Evolutionary conservation across 148 eudicot genomes (phyloP).

Genomic region (Polygonum aviculare): DNA sequence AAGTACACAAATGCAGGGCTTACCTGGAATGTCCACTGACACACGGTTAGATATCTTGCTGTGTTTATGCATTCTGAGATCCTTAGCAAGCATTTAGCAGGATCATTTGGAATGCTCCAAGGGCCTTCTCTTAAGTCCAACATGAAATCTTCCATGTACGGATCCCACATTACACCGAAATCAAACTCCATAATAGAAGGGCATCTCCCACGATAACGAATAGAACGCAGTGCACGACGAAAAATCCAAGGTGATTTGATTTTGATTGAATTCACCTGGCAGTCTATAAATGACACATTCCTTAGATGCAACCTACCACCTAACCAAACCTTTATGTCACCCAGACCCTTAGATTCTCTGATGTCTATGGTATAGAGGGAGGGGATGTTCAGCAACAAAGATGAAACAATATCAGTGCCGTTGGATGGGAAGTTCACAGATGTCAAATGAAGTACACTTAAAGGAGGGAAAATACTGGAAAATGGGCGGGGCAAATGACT

Average conservation of each 20-base stretch:
- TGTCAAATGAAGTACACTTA: slow-evolving; percentile 12
- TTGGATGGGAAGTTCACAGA: slow-evolving; percentile 8
- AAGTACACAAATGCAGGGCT: no score
- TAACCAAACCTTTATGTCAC: not conserved
- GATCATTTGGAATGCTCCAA: not conserved
- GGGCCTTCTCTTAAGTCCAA: slow-evolving; percentile 14
- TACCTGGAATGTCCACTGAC: slow-evolving; percentile 2
- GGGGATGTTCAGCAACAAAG: slow-evolving; percentile 1
- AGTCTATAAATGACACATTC: slow-evolving; percentile 6
- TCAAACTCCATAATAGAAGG: slow-evolving; percentile 7
- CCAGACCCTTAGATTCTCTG: not conserved
- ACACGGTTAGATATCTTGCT: not conserved
- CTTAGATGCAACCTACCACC: no score
- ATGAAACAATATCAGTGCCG: not conserved
- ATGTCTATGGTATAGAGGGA: slow-evolving; percentile 7
- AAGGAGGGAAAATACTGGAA: no score
- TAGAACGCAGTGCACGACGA: not conserved
- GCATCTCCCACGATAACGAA: slow-evolving; percentile 7
- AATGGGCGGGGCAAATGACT: no score
- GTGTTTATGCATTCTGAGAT: no score
- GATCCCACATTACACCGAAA: no score
- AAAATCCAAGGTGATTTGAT: not conserved
- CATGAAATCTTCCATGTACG: not conserved
- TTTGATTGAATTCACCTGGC: slow-evolving; percentile 6
- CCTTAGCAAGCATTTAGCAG: not conserved